These are phyloP conservation scores for Leccinum variicolor DNA, from an alignment of 768 basidiomycete species.

Conservation along the genomic window DNA sequence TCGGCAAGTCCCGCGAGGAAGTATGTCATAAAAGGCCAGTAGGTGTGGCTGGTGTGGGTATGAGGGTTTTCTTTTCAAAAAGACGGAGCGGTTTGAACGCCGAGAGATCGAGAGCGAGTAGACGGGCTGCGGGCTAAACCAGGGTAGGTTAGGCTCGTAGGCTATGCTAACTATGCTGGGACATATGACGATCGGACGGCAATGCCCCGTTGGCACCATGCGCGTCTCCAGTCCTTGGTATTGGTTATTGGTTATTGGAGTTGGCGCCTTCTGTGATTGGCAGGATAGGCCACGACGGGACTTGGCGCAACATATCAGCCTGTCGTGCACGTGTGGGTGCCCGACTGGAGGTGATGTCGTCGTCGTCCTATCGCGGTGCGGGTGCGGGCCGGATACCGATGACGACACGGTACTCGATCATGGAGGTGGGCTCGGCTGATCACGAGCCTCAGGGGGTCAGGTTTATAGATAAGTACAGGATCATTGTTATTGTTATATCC, in stretches of 20 bases:
- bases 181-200: not conserved
- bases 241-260: not conserved
- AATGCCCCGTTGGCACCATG: not conserved
- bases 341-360: not conserved
- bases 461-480: not conserved
- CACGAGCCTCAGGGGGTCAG: not conserved
- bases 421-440: not conserved
- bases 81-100: not conserved
- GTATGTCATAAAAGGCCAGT: not conserved
- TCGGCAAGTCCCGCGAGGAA: not conserved
- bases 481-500: not conserved
- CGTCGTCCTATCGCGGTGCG: not conserved
- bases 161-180: not conserved
- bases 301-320: not conserved
- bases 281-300: not conserved
- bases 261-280: not conserved
- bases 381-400: not conserved
- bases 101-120: not conserved
- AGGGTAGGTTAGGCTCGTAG: not conserved
- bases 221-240: not conserved
- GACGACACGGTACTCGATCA: not conserved
- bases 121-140: not conserved
- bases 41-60: constrained; percentile 9
- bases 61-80: constrained; percentile 7
- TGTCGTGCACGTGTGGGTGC: not conserved